Evolutionary conservation across 2,329 filamentous ascomycete species (phyloP).

Genomic region (Fusarium metavorans): DNA sequence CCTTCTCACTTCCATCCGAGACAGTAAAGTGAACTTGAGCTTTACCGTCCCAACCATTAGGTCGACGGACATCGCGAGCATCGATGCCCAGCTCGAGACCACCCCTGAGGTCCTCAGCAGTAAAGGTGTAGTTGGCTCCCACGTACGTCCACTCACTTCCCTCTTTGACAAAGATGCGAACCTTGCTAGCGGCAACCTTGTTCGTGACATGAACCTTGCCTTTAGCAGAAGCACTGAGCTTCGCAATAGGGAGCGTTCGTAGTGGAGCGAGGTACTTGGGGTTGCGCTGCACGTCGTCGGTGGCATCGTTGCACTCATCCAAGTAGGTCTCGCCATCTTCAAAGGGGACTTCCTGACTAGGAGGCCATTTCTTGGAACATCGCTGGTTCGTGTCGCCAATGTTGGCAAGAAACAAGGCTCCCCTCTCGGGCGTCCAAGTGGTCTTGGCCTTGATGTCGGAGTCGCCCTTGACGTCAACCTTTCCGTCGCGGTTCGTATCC

Average conservation of each 20-base stretch:
- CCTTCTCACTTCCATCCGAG: conserved; percentile 27
- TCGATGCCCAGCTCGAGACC: conserved; percentile 52
- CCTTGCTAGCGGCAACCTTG: conserved; percentile 27
- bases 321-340: conserved; percentile 38
- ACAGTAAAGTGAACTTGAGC: conserved; percentile 48
- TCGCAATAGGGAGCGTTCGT: conserved; percentile 43
- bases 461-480: conserved; percentile 37
- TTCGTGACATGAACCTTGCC: conserved; percentile 28
- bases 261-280: conserved; percentile 49
- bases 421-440: conserved; percentile 37
- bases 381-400: conserved; percentile 50
- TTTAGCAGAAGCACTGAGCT: conserved; percentile 25
- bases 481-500: conserved; percentile 54
- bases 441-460: conserved; percentile 41
- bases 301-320: conserved; percentile 50
- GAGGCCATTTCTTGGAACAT: conserved; percentile 39
- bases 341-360: neutral
- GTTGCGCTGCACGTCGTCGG: conserved; percentile 47
- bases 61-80: conserved; percentile 45
- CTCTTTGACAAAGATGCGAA: conserved; percentile 46
- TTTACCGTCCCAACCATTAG: conserved; percentile 44
- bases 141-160: conserved; percentile 43
- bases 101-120: conserved; percentile 38
- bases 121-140: conserved; percentile 43
- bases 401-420: conserved; percentile 53